Percentiles rank a stretch among this genome's conserved stretches.
phyloP scores from a whole-genome alignment of 495 filamentous ascomycete genomes.

The Tuber melanosporum region DNA sequence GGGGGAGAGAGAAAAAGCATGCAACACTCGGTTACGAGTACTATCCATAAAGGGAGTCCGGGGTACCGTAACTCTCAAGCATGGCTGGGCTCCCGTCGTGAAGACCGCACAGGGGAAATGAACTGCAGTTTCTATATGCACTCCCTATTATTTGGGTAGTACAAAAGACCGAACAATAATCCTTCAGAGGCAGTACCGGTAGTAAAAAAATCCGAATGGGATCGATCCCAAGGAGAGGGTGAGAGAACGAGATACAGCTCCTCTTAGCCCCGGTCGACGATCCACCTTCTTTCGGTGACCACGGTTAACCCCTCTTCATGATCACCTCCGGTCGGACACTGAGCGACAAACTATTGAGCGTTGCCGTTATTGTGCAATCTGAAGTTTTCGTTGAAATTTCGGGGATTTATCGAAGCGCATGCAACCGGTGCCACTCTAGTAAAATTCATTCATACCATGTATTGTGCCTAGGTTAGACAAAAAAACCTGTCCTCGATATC shows the following conservation, averaged over 20 bases:
- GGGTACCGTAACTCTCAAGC: constrained; percentile 22
- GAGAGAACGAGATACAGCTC: constrained; percentile 12
- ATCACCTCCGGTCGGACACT: constrained; percentile 3
- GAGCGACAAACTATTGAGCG: not conserved
- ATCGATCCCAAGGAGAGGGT: constrained; percentile 1
- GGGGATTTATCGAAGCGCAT: not conserved
- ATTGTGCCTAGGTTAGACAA: not conserved
- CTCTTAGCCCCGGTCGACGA: constrained; percentile 18
- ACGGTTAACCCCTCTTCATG: constrained; percentile 3
- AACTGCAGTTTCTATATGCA: constrained; percentile 30
- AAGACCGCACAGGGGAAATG: constrained; percentile 30
- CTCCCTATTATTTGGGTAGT: constrained; percentile 24
- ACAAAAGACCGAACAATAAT: constrained; percentile 21
- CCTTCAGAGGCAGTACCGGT: constrained; percentile 20
- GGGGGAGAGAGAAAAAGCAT: not conserved
- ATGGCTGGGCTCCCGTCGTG: constrained; percentile 22
- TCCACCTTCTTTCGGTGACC: constrained; percentile 13
- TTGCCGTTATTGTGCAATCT: not conserved
- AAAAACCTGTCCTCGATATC: not conserved
- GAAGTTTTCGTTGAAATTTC: not conserved
- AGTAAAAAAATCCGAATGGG: constrained; percentile 15
- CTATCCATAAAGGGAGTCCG: constrained; percentile 14
- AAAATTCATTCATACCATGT: not conserved
- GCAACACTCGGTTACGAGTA: not conserved
- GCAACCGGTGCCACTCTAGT: not conserved